phyloP scores from a whole-genome alignment of 768 basidiomycete species.

The Boletus barrowsii region DNA sequence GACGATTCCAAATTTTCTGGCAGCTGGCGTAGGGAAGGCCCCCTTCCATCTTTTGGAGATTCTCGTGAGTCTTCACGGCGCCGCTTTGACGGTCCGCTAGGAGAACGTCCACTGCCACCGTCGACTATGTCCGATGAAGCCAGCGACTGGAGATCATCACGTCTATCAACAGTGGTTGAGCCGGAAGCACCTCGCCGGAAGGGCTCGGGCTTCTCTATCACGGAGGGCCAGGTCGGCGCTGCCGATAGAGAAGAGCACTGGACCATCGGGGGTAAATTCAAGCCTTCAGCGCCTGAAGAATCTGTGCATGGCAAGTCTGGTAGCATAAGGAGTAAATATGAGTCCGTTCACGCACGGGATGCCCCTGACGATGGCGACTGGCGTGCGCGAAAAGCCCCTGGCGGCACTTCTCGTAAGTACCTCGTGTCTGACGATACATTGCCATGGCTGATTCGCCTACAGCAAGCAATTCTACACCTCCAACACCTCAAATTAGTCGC shows the following conservation, averaged over 20 bases:
- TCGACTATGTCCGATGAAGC: conserved; percentile 57
- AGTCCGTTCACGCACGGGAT: conserved; percentile 53
- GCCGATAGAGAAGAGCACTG: conserved; percentile 82
- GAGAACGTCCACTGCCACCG: conserved; percentile 42
- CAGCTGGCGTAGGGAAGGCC: conserved; percentile 86
- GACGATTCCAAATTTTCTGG: conserved; percentile 82
- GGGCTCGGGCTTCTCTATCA: conserved; percentile 52
- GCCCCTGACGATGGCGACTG: conserved; percentile 65
- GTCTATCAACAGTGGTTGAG: conserved; percentile 42
- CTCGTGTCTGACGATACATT: conserved; percentile 2
- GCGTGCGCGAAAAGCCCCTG: conserved; percentile 51
- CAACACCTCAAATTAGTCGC: conserved; percentile 77
- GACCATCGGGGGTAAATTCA: conserved; percentile 74
- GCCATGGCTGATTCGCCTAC: conserved; percentile 8
- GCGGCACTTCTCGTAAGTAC: conserved; percentile 62
- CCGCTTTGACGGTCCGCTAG: conserved; percentile 55
- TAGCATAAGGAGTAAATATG: conserved; percentile 47
- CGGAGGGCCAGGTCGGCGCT: conserved; percentile 41
- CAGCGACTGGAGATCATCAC: conserved; percentile 71
- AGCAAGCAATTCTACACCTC: conserved; percentile 74
- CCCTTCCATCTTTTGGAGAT: conserved; percentile 67
- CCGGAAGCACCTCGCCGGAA: conserved; percentile 51
- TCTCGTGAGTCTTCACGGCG: conserved; percentile 64
- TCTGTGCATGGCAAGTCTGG: conserved; percentile 43
- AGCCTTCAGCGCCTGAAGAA: conserved; percentile 44